Evolutionary conservation across 1,284 basidiomycete species (phyloP), one percentile per base, ranked within the genome.

Genomic region (Papiliotrema terrestris): DNA sequence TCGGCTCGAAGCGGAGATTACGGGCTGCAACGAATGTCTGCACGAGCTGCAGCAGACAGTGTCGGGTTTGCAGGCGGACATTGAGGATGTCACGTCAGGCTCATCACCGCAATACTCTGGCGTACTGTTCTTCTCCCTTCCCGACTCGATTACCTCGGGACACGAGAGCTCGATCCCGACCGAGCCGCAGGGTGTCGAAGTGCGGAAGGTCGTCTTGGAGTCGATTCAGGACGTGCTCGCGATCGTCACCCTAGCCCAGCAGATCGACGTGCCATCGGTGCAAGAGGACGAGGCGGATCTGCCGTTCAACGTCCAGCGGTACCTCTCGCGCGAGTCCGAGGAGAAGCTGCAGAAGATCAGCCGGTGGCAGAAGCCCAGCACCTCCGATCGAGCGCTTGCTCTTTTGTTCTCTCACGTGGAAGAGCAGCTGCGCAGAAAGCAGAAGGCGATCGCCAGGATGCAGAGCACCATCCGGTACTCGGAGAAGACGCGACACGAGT

Each of bases 391-490:
- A 0, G 94, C 91, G 0, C 79, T 98, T 51, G 80, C 83, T 6
- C 83, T 89, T 63, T 82, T 99, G 32, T 83, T 89, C 52, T 83
- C 86, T 56, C 94, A 98, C 69, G 87, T 87, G 8, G 91, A 94
- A 65, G 84, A 87, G 37, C 83, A 95, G 37, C 89, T 96, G 81
- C 83, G 89, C 37, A 86, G 89, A 74, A 99, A 99, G 81, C 84
- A 94, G 59, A 94, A 94, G 76, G 92, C 88, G 59, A 89, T 98
- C 46, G 91, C 93, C 56, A 87, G 96, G 42, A 88, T 98, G 86
- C 90, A 96, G 77, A 98, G 97, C 73, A 98, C 93, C 23, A 96
- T 99, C 63, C 83, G 91, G 57, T 98, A 98, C 75, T 88, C 92
- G 36, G 96, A 98, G 79, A 96, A 96, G 78, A 90, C 97, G 25